A percentile compares a stretch with the other conserved stretches of the same genome.
phyloP scores from a whole-genome alignment of 805 yeast genomes.

The Saccharomycopsis oosterbeekiorum region DNA sequence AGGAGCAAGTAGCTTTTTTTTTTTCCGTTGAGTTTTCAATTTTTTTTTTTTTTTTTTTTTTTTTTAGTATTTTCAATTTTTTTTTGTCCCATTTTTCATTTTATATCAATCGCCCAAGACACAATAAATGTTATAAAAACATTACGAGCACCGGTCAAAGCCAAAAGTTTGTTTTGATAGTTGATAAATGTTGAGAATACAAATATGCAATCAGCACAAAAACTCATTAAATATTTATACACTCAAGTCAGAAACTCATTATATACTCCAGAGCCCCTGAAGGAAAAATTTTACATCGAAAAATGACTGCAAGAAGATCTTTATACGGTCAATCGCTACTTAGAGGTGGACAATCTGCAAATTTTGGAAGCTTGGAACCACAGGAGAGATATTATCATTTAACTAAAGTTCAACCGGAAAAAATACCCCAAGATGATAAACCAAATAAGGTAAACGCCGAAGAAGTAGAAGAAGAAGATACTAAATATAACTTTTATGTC shows the following conservation, averaged over 20 bases:
- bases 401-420: constrained; percentile 28
- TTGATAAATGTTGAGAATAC: too few relatives aligned
- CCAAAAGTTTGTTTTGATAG: too few relatives aligned
- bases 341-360: constrained; percentile 22
- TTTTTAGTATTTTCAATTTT: too few relatives aligned
- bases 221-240: too few relatives aligned
- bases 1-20: not conserved
- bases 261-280: not conserved
- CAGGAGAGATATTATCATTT: constrained; percentile 25
- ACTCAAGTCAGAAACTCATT: not conserved
- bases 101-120: too few relatives aligned
- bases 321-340: constrained; percentile 27
- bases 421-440: constrained; percentile 15
- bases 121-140: too few relatives aligned
- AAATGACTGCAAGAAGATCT: constrained; percentile 16
- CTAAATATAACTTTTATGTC: constrained; percentile 26
- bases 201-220: too few relatives aligned
- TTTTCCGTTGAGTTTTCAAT: not conserved
- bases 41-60: too few relatives aligned
- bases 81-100: too few relatives aligned
- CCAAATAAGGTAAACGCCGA: not conserved
- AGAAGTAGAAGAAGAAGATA: not conserved
- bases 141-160: too few relatives aligned
- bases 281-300: not conserved
- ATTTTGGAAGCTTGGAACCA: constrained; percentile 15